Evolutionary conservation across 2,329 filamentous ascomycete species (phyloP), one percentile per base, ranked within the genome.

Genomic region (Aspergillus ruber): DNA sequence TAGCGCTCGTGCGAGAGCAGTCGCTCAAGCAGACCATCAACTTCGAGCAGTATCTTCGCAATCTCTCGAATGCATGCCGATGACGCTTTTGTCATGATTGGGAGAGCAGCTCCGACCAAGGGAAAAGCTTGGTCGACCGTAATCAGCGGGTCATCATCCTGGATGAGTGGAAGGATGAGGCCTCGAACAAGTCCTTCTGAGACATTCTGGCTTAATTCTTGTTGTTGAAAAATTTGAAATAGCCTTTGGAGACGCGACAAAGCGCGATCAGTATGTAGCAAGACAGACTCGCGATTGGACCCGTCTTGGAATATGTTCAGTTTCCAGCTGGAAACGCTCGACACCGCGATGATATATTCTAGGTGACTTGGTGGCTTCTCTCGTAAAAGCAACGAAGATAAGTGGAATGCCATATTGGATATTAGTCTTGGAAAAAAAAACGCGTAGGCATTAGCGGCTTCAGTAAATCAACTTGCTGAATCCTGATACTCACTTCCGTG

Each of bases 71-170:
- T 21, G 32, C 47, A 49, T 8, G 38, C 27, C 3, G 46, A 43
- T 3, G 49, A 38, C 4, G 46, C 17, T 5, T 44, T 45, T 3
- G 23, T 39, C 1, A 55, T 9, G 4, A 51, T n/a, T n/a, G 50
- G 50, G 3, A 55, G 46, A 3, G 41, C 46, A 7, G 46, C 42
- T 17, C 52, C 50, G 12, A 49, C 43, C 5, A 55, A 48, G 29
- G 49, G 33, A 29, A 44, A 20, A 1, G 42, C 20, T 21, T 51
- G 50, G 2, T 42, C 10, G 1, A 33, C 23, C 2, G 52, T 45
- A 6, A 53, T 42, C 2, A 51, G 35, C 9, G 44, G 38, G 4
- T 46, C 46, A 13, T 38, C 13, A 20, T 39, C 35, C 15, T 46
- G 41, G 15, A 55, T 21, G 1, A 55, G 42, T 2, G 35, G 41